Conservation (phyloP, 1,284 basidiomycete genomes). For the Hymenochaete sp. region DNA sequence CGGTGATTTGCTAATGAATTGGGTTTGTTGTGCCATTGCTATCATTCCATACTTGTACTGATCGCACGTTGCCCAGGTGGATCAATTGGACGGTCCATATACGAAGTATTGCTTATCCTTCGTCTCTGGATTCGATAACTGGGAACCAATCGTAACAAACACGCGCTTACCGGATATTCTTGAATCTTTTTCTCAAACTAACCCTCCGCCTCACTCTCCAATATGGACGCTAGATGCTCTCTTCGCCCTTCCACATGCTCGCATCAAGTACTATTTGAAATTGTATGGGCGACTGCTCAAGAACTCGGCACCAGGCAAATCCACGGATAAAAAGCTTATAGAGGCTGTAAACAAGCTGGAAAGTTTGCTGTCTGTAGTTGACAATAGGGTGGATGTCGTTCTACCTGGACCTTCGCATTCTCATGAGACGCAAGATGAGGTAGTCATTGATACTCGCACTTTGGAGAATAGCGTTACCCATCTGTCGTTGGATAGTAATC, state of each 20-base stretch:
- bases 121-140: constrained; percentile 73
- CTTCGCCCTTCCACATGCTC: constrained; percentile 78
- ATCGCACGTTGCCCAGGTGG: constrained; percentile 48
- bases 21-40: constrained; percentile 51
- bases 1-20: constrained; percentile 94
- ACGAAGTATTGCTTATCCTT: constrained; percentile 72
- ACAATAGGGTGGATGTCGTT: constrained; percentile 41
- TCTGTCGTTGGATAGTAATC: not conserved
- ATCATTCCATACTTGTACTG: constrained; percentile 19
- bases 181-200: constrained; percentile 55
- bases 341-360: constrained; percentile 81
- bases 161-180: constrained; percentile 63
- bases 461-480: not conserved
- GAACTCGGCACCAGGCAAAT: constrained; percentile 81
- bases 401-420: constrained; percentile 20
- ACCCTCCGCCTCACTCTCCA: constrained; percentile 42
- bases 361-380: constrained; percentile 58
- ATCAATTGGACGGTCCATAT: constrained; percentile 85
- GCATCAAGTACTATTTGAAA: constrained; percentile 90
- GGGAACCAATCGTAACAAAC: constrained; percentile 74
- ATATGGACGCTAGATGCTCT: constrained; percentile 83
- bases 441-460: constrained; percentile 42
- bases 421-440: constrained; percentile 39
- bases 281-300: constrained; percentile 83
- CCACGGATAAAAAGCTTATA: constrained; percentile 77